These are phyloP conservation scores for Claviceps sp. DNA, from an alignment of 2,329 filamentous ascomycete species.

Conservation along the genomic window DNA sequence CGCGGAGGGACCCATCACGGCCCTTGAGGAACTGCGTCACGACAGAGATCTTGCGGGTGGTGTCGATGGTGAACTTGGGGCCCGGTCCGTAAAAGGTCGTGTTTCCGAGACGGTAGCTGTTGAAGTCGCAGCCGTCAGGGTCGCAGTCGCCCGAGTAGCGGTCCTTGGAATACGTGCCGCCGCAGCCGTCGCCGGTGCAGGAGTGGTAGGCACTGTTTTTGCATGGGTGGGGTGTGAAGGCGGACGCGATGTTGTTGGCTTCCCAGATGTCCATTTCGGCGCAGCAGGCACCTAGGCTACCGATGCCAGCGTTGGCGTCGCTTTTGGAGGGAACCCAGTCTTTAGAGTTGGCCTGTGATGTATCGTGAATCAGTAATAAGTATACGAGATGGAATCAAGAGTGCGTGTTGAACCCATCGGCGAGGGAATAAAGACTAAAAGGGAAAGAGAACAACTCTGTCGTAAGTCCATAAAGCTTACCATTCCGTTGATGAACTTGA, in stretches of 20 bases:
- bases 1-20: constrained; percentile 37
- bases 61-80: constrained; percentile 42
- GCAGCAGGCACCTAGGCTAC: constrained; percentile 42
- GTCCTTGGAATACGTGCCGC: constrained; percentile 34
- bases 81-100: constrained; percentile 47
- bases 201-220: constrained; percentile 31
- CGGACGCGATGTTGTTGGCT: constrained; percentile 51
- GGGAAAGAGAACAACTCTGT: background rate
- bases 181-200: constrained; percentile 38
- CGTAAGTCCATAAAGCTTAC: background rate
- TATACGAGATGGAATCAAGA: too few species aligned
- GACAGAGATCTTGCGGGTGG: constrained; percentile 46
- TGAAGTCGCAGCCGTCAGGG: constrained; percentile 59
- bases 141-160: constrained; percentile 53
- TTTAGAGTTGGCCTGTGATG: constrained; percentile 23
- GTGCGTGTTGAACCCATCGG: background rate
- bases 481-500: background rate
- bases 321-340: constrained; percentile 36
- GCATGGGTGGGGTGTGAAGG: constrained; percentile 55
- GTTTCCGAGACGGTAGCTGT: constrained; percentile 53
- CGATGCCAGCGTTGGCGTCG: constrained; percentile 42
- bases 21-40: constrained; percentile 48
- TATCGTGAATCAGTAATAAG: too few species aligned
- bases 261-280: constrained; percentile 53
- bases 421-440: background rate